Conservation (phyloP, 1,284 basidiomycete genomes). For the Ustilago nuda region DNA sequence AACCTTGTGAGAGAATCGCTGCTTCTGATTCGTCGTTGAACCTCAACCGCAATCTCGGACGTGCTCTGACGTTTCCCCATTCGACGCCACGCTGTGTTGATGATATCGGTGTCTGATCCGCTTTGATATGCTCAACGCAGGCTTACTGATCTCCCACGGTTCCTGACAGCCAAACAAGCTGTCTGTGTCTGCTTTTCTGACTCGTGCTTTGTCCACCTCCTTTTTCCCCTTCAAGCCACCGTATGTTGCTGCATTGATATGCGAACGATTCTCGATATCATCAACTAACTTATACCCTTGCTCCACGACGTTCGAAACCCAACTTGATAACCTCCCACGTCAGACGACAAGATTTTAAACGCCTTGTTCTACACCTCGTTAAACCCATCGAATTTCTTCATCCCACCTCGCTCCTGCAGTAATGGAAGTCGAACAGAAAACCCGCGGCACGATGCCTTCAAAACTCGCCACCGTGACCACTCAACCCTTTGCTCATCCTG, state of each 20-base stretch:
- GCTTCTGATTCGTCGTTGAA: conserved; percentile 7
- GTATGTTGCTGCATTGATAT: no score
- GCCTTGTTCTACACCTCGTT: background rate
- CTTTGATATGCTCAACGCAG: background rate
- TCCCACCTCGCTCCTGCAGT: background rate
- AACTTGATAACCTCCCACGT: background rate
- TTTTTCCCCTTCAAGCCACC: background rate
- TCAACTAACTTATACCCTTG: background rate
- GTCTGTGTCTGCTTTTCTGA: background rate
- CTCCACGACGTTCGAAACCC: background rate
- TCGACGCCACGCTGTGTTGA: background rate
- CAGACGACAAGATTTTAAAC: background rate
- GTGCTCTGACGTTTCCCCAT: conserved; percentile 5
- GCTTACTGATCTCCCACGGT: background rate
- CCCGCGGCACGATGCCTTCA: conserved; percentile 33
- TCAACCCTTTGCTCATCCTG: conserved; percentile 37
- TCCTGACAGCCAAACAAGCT: background rate
- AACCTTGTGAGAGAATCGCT: background rate
- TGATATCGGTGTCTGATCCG: background rate
- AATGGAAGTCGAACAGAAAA: conserved; percentile 17
- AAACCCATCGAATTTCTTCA: background rate
- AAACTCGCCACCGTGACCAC: conserved; percentile 43
- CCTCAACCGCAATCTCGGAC: conserved; percentile 19
- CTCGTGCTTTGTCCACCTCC: background rate
- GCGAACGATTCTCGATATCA: background rate